Evolutionary conservation across 495 filamentous ascomycete genomes (phyloP), one percentile per base, ranked within the genome.

Genomic region (Lasiosphaeria ovina): DNA sequence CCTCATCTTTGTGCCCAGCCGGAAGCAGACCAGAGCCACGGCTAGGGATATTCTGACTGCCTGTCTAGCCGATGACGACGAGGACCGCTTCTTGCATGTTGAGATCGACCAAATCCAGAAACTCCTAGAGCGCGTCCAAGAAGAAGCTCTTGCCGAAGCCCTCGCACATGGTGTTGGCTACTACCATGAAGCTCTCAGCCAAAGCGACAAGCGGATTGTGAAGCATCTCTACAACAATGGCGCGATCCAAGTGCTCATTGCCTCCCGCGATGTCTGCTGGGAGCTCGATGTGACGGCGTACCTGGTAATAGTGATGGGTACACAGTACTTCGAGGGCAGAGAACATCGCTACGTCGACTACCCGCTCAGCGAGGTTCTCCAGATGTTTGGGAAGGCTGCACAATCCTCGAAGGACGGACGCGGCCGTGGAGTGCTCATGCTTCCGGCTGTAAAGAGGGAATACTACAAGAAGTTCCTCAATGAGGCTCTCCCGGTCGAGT

Each of bases 381-480:
- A 99, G 67, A 99, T 99, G 95, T 97, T 97, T 61, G 94, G 94
- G 65, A 95, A 92, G 71, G 91, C 94, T 33, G 86, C 89, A 35
- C 88, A 92, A 55, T 81, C 91, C 6, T 83, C 87, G 8, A 70
- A 66, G 57, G 93, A 97, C 69, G 93, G 93, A 59, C 77, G 85
- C 31, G 89, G 91, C 54, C 90, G 89, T 60, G 95, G 93, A 59
- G 90, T 99, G 14, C 77, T 99, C 35, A 97, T 99, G 93, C 87
- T 96, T 5, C 90, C 93, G 4, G 87, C 89, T 16, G 91, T 93
- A 49, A 97, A 95, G 78, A 86, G 93, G 35, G 92, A 97, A 59
- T 99, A 97, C 74, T 98, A 98, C 83, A 92, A 92, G 76, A 98
- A 98, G 75, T 99, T 99, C 81, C 78, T 99, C 60, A 93, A 94